Evolutionary conservation across 2,329 filamentous ascomycete genomes (phyloP).

Genomic region (Phyllosticta ampelicida): DNA sequence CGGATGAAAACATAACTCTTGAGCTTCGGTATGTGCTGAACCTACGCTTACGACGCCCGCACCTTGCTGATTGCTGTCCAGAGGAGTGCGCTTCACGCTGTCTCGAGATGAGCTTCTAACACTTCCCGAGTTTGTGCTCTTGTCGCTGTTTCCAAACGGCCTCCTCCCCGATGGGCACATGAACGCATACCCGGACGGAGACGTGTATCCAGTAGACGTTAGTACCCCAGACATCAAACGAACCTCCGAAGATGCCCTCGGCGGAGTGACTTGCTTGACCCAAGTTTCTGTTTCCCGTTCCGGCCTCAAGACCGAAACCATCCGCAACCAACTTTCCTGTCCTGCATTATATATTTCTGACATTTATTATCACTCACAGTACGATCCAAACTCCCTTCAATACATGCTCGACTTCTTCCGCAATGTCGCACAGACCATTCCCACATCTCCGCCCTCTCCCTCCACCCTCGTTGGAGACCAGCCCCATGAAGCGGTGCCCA

Average conservation of each 20-base stretch:
- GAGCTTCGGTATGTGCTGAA: slow-evolving; percentile 64
- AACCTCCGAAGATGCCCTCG: slow-evolving; percentile 12
- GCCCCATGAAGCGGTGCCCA: slow-evolving; percentile 46
- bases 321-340: slow-evolving; percentile 30
- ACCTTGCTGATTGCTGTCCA: slow-evolving; percentile 29
- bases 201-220: slow-evolving; percentile 96
- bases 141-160: slow-evolving; percentile 98
- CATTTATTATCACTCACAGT: slow-evolving; percentile 54
- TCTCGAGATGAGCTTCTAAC: slow-evolving; percentile 92
- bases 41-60: not conserved
- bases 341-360: slow-evolving; percentile 45
- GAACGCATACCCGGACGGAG: slow-evolving; percentile 83
- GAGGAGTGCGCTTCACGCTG: slow-evolving; percentile 85
- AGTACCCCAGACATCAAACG: slow-evolving; percentile 31
- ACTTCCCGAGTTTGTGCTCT: slow-evolving; percentile 88
- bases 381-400: slow-evolving; percentile 89
- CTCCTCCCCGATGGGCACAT: slow-evolving; percentile 93
- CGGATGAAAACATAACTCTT: slow-evolving; percentile 89
- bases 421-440: slow-evolving; percentile 91
- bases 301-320: slow-evolving; percentile 25
- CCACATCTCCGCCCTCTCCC: slow-evolving; percentile 57
- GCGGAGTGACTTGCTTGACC: slow-evolving; percentile 16
- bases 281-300: slow-evolving; percentile 18
- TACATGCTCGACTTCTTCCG: slow-evolving; percentile 99
- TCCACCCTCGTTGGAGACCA: slow-evolving; percentile 30